phyloP scores from a whole-genome alignment of 495 filamentous ascomycete species.

The Penicillium ucsense region DNA sequence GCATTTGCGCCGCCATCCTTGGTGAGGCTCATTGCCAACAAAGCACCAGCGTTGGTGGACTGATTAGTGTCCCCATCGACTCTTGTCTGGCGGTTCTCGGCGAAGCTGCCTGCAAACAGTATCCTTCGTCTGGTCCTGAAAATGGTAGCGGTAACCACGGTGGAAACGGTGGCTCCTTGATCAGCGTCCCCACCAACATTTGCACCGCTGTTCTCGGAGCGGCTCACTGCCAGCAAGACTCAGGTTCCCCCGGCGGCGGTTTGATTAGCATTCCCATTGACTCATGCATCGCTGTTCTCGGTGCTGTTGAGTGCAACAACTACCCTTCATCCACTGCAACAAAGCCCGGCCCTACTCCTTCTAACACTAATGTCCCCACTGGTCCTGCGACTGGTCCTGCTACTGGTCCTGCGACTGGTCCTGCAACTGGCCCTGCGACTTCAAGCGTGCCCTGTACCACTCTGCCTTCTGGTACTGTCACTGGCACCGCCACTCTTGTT shows the following conservation, averaged over 20 bases:
- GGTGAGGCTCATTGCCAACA: constrained; percentile 17
- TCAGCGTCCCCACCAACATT: constrained; percentile 21
- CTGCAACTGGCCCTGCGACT: neutral
- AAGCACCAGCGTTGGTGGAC: constrained; percentile 2
- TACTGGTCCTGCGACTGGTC: neutral
- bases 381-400: neutral
- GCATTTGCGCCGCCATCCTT: constrained; percentile 16
- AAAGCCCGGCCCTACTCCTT: no score
- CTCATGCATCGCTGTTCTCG: no score
- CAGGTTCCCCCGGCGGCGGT: neutral
- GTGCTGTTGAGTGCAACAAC: no score
- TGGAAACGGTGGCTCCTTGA: constrained; percentile 11
- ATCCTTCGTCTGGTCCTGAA: constrained; percentile 1
- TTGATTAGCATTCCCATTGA: neutral
- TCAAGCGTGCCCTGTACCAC: neutral
- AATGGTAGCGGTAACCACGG: neutral
- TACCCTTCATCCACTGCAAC: no score
- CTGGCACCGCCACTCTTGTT: neutral
- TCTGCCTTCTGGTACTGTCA: neutral
- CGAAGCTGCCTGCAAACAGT: constrained; percentile 21
- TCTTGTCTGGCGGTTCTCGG: constrained; percentile 18
- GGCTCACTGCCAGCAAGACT: constrained; percentile 9
- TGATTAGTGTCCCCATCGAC: constrained; percentile 21
- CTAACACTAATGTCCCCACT: neutral
- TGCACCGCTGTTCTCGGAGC: constrained; percentile 18